Evolutionary conservation across 305 asterid genomes (phyloP), one percentile per base, ranked within the genome.

Genomic region (Ajuga reptans): DNA sequence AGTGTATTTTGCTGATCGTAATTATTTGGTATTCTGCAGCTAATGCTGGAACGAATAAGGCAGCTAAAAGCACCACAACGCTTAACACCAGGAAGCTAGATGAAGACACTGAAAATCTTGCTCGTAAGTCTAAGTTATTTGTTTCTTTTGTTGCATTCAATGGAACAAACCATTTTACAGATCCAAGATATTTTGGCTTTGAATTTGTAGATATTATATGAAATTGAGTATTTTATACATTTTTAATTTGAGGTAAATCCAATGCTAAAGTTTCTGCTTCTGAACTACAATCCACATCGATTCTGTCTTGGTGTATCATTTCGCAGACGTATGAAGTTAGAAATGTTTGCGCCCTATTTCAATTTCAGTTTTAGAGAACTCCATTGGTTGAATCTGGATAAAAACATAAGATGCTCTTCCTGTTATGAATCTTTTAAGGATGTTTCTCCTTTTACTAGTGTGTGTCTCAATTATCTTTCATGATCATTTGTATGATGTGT

Each of bases 71-170:
- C 74, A 82, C 87, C 45, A 78, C 86, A 16, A 42, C 93, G 7
- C 62, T 93, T 66, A 93, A 93, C 78, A 93, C 99, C 50, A 81
- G 95, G 82, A 93, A 89, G 79, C 95, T 93, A 29, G 99, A 85
- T 57, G 99, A 93, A 65, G 99, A 93, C 14, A 87, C 99, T 0
- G 99, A 93, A 69, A 91, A 86, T 70, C 80, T 93, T 58, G 52
- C 99, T 37, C 99, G 99, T 93, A 61, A 89, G 97, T 89, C 57
- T 60, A 65, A 77, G 43, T 58, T 10, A 7, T 74, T 71, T 64
- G 15, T 18, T 7, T 45, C 63, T 55, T 63, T 52, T 37, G 0
- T 24, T 50, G 29, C 7, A 9, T 61, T 14, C 10, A 24, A 5
- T 51, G n/a, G 6, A 37, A 27, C 21, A 70, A 0, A 27, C 34